Conservation (phyloP, 129 eudicot species). For the Helichrysum umbraculigerum region DNA sequence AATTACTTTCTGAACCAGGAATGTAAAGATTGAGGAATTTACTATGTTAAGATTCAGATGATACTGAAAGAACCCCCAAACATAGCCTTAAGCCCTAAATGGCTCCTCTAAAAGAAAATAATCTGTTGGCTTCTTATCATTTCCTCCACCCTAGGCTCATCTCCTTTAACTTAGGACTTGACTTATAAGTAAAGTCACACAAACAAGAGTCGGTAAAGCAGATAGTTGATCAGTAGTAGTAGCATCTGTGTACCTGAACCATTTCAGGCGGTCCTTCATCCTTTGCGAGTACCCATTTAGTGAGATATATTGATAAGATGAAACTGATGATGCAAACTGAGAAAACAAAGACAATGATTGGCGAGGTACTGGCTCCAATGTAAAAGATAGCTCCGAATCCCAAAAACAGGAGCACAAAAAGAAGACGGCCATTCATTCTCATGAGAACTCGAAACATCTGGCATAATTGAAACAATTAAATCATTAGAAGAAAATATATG, state of each 20-base stretch:
- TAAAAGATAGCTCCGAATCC: conserved; percentile 78
- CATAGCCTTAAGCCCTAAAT: no score
- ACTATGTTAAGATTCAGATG: no score
- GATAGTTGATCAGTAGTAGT: not conserved
- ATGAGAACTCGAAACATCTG: conserved; percentile 77
- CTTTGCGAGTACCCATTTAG: conserved; percentile 91
- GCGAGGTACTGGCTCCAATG: conserved; percentile 89
- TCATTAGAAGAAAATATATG: conserved; percentile 6
- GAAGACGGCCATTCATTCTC: conserved; percentile 80
- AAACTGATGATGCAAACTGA: conserved; percentile 86
- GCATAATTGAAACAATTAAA: conserved; percentile 24
- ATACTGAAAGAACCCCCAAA: no score
- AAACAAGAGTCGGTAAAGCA: conserved; percentile 6
- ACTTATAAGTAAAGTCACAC: not conserved
- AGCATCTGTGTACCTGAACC: conserved; percentile 56
- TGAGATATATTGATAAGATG: conserved; percentile 64
- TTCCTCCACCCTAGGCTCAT: no score
- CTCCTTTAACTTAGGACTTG: no score
- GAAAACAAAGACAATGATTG: conserved; percentile 80
- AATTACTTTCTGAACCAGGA: no score
- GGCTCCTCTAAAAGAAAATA: no score
- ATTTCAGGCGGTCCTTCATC: conserved; percentile 99
- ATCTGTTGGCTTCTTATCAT: no score
- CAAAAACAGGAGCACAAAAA: conserved; percentile 65
- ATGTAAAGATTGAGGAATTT: no score